These are phyloP conservation scores for Monosporascus sp. DNA, from an alignment of 2,329 filamentous ascomycete genomes.

Conservation along the genomic window DNA sequence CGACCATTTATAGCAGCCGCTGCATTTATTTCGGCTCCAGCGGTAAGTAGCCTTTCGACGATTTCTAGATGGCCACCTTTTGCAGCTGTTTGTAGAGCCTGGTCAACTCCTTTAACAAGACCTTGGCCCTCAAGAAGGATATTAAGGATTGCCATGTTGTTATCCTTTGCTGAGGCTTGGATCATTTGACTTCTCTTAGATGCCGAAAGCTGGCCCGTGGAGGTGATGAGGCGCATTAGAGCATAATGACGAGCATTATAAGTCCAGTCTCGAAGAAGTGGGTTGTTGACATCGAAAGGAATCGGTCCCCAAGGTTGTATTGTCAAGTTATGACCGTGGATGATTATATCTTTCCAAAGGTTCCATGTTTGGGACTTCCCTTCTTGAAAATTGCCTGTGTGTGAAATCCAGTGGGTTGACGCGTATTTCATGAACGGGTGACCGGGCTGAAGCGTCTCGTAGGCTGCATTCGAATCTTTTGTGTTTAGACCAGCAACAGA, in stretches of 20 bases:
- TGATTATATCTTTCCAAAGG: slow-evolving; percentile 3
- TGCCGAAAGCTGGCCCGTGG: no score
- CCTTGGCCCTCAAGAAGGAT: no score
- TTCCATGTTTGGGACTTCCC: slow-evolving; percentile 4
- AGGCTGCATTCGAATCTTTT: no score
- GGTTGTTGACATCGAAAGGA: neutral
- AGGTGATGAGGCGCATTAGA: neutral
- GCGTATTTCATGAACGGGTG: slow-evolving; percentile 10
- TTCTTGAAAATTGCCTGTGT: slow-evolving; percentile 6
- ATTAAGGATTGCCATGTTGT: no score
- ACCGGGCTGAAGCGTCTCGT: no score
- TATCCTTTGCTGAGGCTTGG: no score
- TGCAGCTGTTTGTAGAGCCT: neutral
- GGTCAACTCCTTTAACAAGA: no score
- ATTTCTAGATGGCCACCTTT: neutral
- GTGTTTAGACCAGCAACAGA: neutral
- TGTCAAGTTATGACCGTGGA: neutral
- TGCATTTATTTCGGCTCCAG: neutral
- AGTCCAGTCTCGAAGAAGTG: neutral
- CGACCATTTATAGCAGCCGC: neutral
- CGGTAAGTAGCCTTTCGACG: neutral
- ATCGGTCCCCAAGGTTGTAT: neutral
- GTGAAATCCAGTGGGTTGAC: slow-evolving; percentile 7
- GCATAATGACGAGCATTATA: neutral
- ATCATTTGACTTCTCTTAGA: no score